Base-by-base conservation (phyloP, 805 yeast species). In the Saturnispora ahearnii region DNA sequence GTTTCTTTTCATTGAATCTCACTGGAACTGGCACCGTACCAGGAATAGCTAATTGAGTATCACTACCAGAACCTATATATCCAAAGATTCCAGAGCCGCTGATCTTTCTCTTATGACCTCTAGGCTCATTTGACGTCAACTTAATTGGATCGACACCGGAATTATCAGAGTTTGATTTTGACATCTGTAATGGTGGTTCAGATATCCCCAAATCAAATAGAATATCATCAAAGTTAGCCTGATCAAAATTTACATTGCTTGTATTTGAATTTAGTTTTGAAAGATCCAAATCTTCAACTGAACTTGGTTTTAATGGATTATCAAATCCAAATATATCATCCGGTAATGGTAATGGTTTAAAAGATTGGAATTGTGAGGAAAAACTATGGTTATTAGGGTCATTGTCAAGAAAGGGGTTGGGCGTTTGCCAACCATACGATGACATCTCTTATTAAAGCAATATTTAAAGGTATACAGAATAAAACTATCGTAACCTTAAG, bases 71-170 rank as follows among this genome's bases (percentile, higher is more conserved):
- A 43, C 78, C 80, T 8, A 73, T 68, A 56, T 76, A 84, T 0
- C 95, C 95, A 64, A 85, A 85, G 28, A 85, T 84, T 2, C 86
- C 91, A 4, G 91, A 82, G 12, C 95, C 95, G 68, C 89, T 82
- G 18, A 77, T 71, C 51, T 79, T 78, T 55, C 87, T 75, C 48
- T 74, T 65, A 60, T 84, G 91, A 64, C 61, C 51, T 56, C 60
- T 29, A 13, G 40, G 33, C 26, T 32, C 30, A n/a, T 24, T 12
- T 28, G 31, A 12, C 13, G 49, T 28, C 18, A 47, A 13, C 11
- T 47, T 41, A 13, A 18, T 18, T 15, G 45, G 45, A 32, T 36
- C 34, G 21, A 28, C 36, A n/a, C 28, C 38, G 10, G 46, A 18
- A 29, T 42, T 45, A 5, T 37, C 34, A 9, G n/a, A 21, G n/a